These are phyloP conservation scores for Xylaria cubensis DNA, from an alignment of 495 filamentous ascomycete species.

Conservation along the genomic window DNA sequence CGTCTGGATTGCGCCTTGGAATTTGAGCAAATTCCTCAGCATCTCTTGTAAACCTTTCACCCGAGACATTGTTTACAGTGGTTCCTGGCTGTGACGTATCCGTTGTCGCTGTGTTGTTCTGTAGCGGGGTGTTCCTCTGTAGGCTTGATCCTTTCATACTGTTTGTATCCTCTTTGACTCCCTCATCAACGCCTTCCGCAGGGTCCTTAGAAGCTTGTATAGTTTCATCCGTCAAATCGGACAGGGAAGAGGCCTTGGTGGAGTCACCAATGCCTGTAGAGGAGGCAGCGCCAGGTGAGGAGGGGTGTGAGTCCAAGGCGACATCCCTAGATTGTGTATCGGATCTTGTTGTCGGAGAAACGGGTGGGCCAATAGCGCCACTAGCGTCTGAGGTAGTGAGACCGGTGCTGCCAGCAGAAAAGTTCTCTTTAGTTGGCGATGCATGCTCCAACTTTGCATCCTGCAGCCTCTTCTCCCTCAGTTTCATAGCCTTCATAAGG, in stretches of 20 bases:
- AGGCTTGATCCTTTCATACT: not conserved
- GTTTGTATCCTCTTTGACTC: slow-evolving; percentile 22
- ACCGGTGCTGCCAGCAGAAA: slow-evolving; percentile 27
- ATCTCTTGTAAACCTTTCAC: slow-evolving; percentile 19
- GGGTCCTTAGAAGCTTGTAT: slow-evolving; percentile 41
- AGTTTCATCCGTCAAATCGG: slow-evolving; percentile 61
- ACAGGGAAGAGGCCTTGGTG: slow-evolving; percentile 62
- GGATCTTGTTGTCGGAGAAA: slow-evolving; percentile 35
- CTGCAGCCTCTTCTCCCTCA: slow-evolving; percentile 79
- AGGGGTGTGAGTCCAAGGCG: slow-evolving; percentile 56
- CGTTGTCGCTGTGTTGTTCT: slow-evolving; percentile 20
- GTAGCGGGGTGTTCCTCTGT: not conserved
- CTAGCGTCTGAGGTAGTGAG: slow-evolving; percentile 45
- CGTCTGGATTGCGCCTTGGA: slow-evolving; percentile 11
- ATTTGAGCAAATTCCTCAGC: slow-evolving; percentile 33
- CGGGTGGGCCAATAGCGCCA: slow-evolving; percentile 46
- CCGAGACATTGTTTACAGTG: slow-evolving; percentile 28
- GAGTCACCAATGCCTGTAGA: slow-evolving; percentile 58
- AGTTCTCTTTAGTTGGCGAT: slow-evolving; percentile 17
- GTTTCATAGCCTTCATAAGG: slow-evolving; percentile 90
- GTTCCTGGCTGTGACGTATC: slow-evolving; percentile 31
- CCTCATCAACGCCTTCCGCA: slow-evolving; percentile 26
- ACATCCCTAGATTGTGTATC: slow-evolving; percentile 47
- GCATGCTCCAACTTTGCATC: slow-evolving; percentile 39
- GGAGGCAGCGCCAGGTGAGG: slow-evolving; percentile 53